Evolutionary conservation across 2,329 filamentous ascomycete species (phyloP).

Genomic region (Ophiognomonia clavigignenti-juglandacearum): DNA sequence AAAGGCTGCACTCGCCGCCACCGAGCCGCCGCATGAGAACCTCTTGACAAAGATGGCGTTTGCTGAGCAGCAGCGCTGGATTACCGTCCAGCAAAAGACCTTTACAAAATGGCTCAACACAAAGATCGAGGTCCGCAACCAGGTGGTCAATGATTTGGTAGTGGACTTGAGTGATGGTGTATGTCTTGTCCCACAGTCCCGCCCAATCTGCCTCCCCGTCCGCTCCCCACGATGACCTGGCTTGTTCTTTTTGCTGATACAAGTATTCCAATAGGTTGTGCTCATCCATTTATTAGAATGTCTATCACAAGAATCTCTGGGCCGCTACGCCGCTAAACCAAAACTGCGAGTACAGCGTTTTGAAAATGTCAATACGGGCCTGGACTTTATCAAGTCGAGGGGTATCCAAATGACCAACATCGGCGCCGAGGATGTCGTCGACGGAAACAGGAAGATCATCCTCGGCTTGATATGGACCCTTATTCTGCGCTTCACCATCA

Average conservation of each 20-base stretch:
- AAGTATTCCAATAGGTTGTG: constrained; percentile 70
- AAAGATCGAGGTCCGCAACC: constrained; percentile 73
- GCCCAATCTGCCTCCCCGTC: too few species aligned
- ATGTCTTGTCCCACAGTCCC: constrained; percentile 39
- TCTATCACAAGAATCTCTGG: constrained; percentile 88
- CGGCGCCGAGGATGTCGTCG: constrained; percentile 95
- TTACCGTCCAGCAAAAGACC: constrained; percentile 92
- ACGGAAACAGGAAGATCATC: constrained; percentile 97
- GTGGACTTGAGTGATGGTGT: constrained; percentile 90
- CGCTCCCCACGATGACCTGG: too few species aligned
- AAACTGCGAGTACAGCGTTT: constrained; percentile 95
- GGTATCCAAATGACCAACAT: constrained; percentile 98
- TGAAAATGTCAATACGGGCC: constrained; percentile 94
- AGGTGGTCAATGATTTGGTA: constrained; percentile 84
- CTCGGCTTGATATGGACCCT: constrained; percentile 96
- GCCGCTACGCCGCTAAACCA: constrained; percentile 92
- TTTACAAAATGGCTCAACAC: constrained; percentile 99
- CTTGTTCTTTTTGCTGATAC: too few species aligned
- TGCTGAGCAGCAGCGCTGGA: constrained; percentile 62
- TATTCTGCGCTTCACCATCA: constrained; percentile 97
- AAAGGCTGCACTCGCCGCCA: constrained; percentile 28
- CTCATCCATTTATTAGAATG: constrained; percentile 97
- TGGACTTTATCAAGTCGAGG: constrained; percentile 79
- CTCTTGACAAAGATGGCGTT: constrained; percentile 56
- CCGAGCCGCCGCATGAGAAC: constrained; percentile 45